Percentiles rank a stretch among this genome's conserved stretches.
These are phyloP conservation scores for Typha latifolia DNA, from an alignment of 176 grass and related monocot species.

Conservation along the genomic window DNA sequence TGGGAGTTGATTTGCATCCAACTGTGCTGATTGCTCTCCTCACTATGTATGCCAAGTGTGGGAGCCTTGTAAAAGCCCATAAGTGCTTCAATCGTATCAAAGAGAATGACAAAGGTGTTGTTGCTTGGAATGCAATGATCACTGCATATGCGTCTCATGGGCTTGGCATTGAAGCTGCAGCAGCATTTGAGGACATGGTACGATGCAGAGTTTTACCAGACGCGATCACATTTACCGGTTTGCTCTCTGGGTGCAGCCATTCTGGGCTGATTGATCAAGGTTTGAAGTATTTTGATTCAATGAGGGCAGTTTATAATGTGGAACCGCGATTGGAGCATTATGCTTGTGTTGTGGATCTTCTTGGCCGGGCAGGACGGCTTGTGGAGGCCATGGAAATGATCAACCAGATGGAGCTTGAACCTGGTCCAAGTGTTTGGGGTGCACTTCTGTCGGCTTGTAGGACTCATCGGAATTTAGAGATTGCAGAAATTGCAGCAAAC, in stretches of 20 bases:
- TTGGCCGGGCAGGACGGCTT: slow-evolving; percentile 10
- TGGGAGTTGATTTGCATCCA: slow-evolving; percentile 13
- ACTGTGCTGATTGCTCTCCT: slow-evolving; percentile 17
- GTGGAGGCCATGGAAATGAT: slow-evolving; percentile 11
- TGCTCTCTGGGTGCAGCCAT: slow-evolving; percentile 24
- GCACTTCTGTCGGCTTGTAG: slow-evolving; percentile 16
- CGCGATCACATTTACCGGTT: slow-evolving; percentile 8
- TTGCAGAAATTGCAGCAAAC: slow-evolving; percentile 14
- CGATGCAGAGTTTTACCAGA: slow-evolving; percentile 5
- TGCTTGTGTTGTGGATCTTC: slow-evolving; percentile 16
- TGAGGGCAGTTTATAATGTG: slow-evolving; percentile 4
- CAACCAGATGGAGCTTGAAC: slow-evolving; percentile 10
- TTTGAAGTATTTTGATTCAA: slow-evolving; percentile 14
- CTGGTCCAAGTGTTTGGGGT: slow-evolving; percentile 16
- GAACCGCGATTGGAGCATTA: slow-evolving; percentile 9
- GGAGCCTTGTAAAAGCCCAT: slow-evolving; percentile 12
- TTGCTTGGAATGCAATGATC: slow-evolving; percentile 21
- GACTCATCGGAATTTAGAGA: slow-evolving; percentile 11
- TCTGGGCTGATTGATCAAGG: slow-evolving; percentile 21
- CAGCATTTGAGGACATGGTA: slow-evolving; percentile 12
- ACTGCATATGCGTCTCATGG: slow-evolving; percentile 15
- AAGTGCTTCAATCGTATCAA: slow-evolving; percentile 4
- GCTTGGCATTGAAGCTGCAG: background rate
- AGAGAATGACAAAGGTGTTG: background rate
- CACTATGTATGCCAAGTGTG: slow-evolving; percentile 21